Evolutionary conservation across 768 basidiomycete genomes (phyloP), one percentile per base, ranked within the genome.

Genomic region (Chlorophyllum brunneum): DNA sequence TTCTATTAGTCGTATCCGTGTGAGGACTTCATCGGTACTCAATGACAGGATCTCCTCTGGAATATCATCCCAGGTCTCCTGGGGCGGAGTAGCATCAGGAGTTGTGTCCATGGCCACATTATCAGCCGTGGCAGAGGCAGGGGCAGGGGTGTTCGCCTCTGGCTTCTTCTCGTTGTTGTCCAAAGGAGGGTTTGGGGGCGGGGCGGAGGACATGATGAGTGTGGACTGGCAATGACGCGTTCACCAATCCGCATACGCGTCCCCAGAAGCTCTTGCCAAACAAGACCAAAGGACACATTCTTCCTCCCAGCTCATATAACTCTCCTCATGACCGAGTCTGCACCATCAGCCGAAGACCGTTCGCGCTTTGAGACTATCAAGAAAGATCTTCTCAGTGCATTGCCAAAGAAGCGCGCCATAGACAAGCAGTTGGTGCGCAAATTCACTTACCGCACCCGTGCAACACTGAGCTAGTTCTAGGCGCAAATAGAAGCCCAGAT

Each of bases 51-150:
- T 88, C 30, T 95, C 92, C 56, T 86, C 86, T 1, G 95, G 93
- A 48, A 98, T 88, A 68, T 98, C 95, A 20, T 84, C 86, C 83
- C 91, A 92, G 39, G 83, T 86, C 66, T 95, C 94, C 65, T 86
- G 86, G 5, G 75, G 70, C 0, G 82, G 74, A 27, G 75, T 73
- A 29, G 74, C 74, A 64, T 89, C 88, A 52, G 87, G 81, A 30
- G 85, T 79, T 2, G 81, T 84, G 65, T 91, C 89, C 89, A 92
- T 92, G 38, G 74, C 66, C 50, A 73, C 61, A 50, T 69, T 63
- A 57, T 66, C 59, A 56, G 68, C 51, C 22, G 65, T 54, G 2
- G 68, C 49, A 1, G 67, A 43, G 0, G 76, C 58, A 0, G 76
- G 58, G 0, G 75, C 58, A 0, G 69, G 63, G 1, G 67, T 36